Evolutionary conservation across 192 early-diverging fungal species (phyloP).

Genomic region (Geranomyces michiganensis): DNA sequence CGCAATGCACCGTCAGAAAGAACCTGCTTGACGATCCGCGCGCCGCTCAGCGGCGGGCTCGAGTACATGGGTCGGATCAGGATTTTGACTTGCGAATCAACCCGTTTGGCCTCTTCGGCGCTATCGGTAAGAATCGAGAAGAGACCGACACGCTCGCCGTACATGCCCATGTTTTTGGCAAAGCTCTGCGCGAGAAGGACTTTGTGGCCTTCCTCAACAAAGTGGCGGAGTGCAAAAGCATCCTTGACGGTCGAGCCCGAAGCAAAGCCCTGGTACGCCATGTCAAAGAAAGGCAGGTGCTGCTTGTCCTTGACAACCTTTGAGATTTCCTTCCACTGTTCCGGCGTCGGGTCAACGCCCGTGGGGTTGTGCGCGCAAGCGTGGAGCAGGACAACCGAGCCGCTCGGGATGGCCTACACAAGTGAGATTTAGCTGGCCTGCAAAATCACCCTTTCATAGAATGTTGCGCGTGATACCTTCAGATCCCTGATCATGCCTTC

Average conservation of each 20-base stretch:
- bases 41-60: conserved; percentile 96
- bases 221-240: conserved; percentile 91
- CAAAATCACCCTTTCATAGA: background rate
- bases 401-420: conserved; percentile 72
- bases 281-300: conserved; percentile 97
- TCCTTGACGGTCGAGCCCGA: conserved; percentile 87
- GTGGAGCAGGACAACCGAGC: conserved; percentile 90
- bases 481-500: conserved; percentile 90
- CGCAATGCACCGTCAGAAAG: conserved; percentile 74
- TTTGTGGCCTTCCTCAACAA: conserved; percentile 75
- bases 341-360: conserved; percentile 92
- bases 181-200: conserved; percentile 92
- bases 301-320: conserved; percentile 70
- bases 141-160: conserved; percentile 94
- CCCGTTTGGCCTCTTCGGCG: conserved; percentile 73
- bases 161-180: conserved; percentile 99
- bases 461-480: conserved; percentile 40
- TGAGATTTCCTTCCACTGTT: conserved; percentile 91
- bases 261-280: conserved; percentile 99
- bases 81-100: conserved; percentile 94
- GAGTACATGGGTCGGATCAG: conserved; percentile 97
- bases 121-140: conserved; percentile 82
- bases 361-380: conserved; percentile 99
- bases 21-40: conserved; percentile 89
- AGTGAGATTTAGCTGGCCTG: background rate